A percentile compares a stretch with the other conserved stretches of the same genome.
These are phyloP conservation scores for Alternaria sp. DNA, from an alignment of 2,329 filamentous ascomycete species.

Conservation along the genomic window DNA sequence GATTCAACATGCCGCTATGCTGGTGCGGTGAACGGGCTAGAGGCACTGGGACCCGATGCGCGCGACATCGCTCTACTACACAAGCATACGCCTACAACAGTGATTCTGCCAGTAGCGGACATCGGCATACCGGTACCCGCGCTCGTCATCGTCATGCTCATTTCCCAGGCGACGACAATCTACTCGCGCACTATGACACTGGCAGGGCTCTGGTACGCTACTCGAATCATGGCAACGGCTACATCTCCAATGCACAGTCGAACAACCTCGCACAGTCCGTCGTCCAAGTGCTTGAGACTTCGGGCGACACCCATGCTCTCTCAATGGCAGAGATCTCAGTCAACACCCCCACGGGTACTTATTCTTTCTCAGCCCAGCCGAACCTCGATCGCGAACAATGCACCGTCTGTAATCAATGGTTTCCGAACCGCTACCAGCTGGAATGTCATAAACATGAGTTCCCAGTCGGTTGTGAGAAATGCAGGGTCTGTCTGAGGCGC, in stretches of 20 bases:
- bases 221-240: background rate
- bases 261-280: constrained; percentile 1
- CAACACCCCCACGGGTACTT: constrained; percentile 5
- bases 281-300: constrained; percentile 13
- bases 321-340: constrained; percentile 18
- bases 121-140: constrained; percentile 6
- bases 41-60: constrained; percentile 21
- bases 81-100: constrained; percentile 4
- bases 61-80: constrained; percentile 3
- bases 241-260: background rate
- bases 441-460: constrained; percentile 19
- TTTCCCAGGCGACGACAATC: background rate
- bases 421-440: constrained; percentile 18
- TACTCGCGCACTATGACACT: constrained; percentile 2
- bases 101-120: constrained; percentile 8
- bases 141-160: background rate
- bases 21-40: constrained; percentile 11
- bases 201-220: background rate
- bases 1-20: constrained; percentile 21
- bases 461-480: constrained; percentile 22
- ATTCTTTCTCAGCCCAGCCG: constrained; percentile 19
- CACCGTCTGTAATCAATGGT: constrained; percentile 21
- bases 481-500: constrained; percentile 22
- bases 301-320: constrained; percentile 21
- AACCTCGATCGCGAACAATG: constrained; percentile 34